phyloP scores from a whole-genome alignment of 176 grass and related monocot genomes.

The Oryza officinalis region DNA sequence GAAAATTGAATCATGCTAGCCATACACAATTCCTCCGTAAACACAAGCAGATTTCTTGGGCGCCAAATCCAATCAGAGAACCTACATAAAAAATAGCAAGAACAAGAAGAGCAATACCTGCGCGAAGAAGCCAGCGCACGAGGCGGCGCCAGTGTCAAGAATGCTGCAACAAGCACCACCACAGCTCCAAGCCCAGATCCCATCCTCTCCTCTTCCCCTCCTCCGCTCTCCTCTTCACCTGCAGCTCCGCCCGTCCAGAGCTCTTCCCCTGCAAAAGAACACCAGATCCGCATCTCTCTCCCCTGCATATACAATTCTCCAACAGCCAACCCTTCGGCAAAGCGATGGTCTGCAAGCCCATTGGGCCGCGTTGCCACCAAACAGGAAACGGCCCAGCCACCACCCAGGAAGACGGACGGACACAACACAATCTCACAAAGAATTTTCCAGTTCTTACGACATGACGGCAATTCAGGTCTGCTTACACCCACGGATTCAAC shows the following conservation, averaged over 20 bases:
- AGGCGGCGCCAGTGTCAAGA: background rate
- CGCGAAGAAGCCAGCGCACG: constrained; percentile 31
- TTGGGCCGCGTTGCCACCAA: constrained; percentile 12
- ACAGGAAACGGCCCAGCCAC: background rate
- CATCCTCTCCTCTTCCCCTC: constrained; percentile 23
- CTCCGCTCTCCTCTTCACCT: background rate
- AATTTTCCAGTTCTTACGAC: constrained; percentile 1
- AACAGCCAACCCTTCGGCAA: background rate
- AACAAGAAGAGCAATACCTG: constrained; percentile 23
- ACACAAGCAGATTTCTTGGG: background rate
- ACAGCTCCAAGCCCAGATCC: constrained; percentile 11
- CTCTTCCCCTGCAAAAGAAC: constrained; percentile 1
- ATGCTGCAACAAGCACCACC: constrained; percentile 30
- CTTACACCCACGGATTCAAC: constrained; percentile 33
- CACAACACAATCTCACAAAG: background rate
- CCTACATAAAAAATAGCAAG: background rate
- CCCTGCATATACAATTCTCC: background rate
- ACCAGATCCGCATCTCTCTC: constrained; percentile 6
- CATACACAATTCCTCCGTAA: background rate
- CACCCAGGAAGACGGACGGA: background rate
- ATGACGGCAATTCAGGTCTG: constrained; percentile 19
- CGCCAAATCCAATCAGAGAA: constrained; percentile 20
- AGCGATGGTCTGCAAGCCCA: constrained; percentile 30
- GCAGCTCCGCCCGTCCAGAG: background rate
- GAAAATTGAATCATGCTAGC: background rate